Conservation (phyloP, 345 rosid genomes). For the Crucihimalaya himalaica region DNA sequence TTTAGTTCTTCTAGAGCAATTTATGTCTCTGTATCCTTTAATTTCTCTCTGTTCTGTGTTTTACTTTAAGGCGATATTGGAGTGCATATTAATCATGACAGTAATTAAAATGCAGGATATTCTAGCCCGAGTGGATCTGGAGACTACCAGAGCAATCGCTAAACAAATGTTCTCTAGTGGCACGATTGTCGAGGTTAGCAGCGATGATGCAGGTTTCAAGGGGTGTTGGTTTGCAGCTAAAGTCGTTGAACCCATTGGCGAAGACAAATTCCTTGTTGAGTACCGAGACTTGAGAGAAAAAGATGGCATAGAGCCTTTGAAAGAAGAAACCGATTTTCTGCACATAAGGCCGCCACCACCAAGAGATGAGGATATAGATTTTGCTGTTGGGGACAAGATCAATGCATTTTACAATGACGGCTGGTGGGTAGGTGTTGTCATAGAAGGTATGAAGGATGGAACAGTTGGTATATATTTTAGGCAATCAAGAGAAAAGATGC, state of each 20-base stretch:
- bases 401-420: constrained; percentile 67
- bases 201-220: constrained; percentile 67
- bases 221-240: constrained; percentile 69
- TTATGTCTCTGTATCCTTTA: constrained; percentile 3
- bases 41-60: neutral
- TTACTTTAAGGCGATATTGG: neutral
- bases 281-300: constrained; percentile 55
- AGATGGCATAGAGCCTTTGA: constrained; percentile 47
- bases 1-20: neutral
- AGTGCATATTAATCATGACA: neutral
- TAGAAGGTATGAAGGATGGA: constrained; percentile 35
- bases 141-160: constrained; percentile 20
- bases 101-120: constrained; percentile 23
- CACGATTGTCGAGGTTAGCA: constrained; percentile 54
- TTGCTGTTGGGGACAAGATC: constrained; percentile 49
- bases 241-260: constrained; percentile 41
- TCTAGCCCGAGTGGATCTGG: constrained; percentile 20
- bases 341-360: constrained; percentile 62
- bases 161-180: constrained; percentile 35
- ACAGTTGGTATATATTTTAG: constrained; percentile 47
- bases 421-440: constrained; percentile 70
- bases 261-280: constrained; percentile 48
- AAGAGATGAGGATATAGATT: constrained; percentile 33
- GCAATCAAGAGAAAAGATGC: constrained; percentile 49
- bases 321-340: constrained; percentile 45